Evolutionary conservation across 2,329 filamentous ascomycete species (phyloP).

Genomic region (Epichloe sibirici): DNA sequence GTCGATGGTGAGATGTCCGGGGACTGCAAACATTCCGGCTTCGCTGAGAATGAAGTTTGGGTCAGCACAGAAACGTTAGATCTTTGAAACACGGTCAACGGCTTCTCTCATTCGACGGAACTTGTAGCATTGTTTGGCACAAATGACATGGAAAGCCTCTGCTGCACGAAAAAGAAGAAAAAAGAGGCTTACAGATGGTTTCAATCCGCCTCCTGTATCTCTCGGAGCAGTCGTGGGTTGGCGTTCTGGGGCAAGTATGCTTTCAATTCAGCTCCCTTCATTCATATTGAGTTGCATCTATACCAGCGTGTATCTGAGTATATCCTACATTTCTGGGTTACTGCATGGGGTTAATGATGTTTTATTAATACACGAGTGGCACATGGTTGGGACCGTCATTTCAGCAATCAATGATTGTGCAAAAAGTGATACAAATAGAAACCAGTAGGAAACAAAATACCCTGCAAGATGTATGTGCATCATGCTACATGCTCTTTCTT

Average conservation of each 20-base stretch:
- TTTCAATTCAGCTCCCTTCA: not conserved
- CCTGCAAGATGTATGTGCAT: not conserved
- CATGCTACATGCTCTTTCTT: not conserved
- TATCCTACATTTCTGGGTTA: conserved; percentile 6
- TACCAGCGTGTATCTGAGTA: conserved; percentile 1
- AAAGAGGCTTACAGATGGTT: not conserved
- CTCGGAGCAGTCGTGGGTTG: not conserved
- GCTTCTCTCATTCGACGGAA: not conserved
- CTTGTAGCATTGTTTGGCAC: not conserved
- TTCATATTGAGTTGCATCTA: conserved; percentile 1
- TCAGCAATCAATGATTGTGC: not conserved
- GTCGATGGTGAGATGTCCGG: conserved; percentile 10
- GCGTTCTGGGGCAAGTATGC: not conserved
- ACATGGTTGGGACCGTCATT: not conserved
- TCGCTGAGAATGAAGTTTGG: conserved; percentile 7
- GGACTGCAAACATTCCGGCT: conserved; percentile 14
- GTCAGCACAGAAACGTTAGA: conserved; percentile 4
- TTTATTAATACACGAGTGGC: not conserved
- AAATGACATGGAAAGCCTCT: not conserved
- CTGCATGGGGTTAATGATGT: conserved; percentile 4
- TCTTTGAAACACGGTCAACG: not conserved
- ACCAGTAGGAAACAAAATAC: not conserved
- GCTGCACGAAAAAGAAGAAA: not conserved
- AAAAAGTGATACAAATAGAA: not conserved
- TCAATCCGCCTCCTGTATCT: not conserved